Conservation (phyloP, 106 monocot species). For the Iris macrosiphon region DNA sequence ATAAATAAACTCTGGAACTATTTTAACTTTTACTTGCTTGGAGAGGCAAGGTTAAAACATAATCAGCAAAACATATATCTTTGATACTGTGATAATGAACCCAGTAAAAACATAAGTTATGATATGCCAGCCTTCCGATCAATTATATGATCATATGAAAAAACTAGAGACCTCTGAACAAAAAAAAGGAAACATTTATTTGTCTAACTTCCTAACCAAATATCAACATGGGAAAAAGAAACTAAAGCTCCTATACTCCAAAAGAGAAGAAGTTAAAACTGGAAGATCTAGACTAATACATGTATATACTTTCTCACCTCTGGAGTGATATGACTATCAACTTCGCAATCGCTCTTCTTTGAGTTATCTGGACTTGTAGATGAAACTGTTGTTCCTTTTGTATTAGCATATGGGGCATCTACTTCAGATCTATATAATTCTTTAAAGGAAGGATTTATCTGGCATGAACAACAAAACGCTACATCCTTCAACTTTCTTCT, state of each 20-base stretch:
- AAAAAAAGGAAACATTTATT: no score
- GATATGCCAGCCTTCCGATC: neutral
- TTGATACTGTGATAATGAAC: neutral
- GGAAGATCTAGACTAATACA: no score
- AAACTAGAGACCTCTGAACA: no score
- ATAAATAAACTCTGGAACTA: no score
- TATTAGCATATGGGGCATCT: constrained; percentile 1
- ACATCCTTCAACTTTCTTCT: constrained; percentile 31
- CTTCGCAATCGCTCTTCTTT: constrained; percentile 2
- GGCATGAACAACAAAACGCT: constrained; percentile 21
- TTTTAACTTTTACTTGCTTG: no score
- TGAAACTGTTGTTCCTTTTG: neutral
- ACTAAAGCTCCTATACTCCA: neutral
- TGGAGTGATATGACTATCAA: constrained; percentile 1
- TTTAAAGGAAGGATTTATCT: constrained; percentile 2
- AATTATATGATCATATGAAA: neutral
- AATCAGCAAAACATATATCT: no score
- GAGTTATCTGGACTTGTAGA: neutral
- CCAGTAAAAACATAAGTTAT: neutral
- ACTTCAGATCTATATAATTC: neutral
- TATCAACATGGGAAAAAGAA: no score
- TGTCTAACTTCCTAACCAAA: no score
- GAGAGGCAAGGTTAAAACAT: no score
- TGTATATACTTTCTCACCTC: no score
- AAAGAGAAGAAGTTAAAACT: neutral